These are phyloP conservation scores for Colletotrichum orchidophilum DNA, from an alignment of 2,329 filamentous ascomycete genomes.

Conservation along the genomic window DNA sequence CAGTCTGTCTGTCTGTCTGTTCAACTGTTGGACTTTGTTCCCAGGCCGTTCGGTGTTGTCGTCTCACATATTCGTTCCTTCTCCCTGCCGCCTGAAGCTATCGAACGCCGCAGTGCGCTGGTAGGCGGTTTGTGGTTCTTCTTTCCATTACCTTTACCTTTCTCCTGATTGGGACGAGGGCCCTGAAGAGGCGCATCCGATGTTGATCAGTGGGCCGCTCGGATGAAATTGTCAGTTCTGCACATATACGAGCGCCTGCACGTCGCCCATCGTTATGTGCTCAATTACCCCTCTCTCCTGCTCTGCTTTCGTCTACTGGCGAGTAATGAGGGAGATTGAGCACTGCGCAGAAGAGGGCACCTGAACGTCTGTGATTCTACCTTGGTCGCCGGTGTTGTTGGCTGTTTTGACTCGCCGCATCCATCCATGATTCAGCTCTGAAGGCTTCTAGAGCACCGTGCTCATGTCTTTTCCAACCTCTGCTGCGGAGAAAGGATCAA, in stretches of 20 bases:
- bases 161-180: background rate
- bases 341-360: background rate
- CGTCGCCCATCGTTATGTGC: background rate
- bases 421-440: background rate
- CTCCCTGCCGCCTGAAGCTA: slow-evolving; percentile 3
- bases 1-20: too few species aligned
- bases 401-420: background rate
- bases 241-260: slow-evolving; percentile 14
- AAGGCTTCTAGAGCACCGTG: background rate
- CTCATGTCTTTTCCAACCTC: background rate
- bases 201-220: background rate
- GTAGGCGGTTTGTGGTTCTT: background rate
- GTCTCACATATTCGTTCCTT: background rate
- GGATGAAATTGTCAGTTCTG: slow-evolving; percentile 20
- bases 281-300: background rate
- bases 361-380: background rate
- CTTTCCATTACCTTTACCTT: background rate
- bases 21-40: background rate
- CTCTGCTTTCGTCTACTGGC: background rate
- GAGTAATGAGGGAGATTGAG: background rate
- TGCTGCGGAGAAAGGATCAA: background rate
- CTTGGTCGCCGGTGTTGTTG: background rate
- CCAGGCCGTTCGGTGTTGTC: slow-evolving; percentile 3
- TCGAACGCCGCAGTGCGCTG: slow-evolving; percentile 27
- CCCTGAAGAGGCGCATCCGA: slow-evolving; percentile 5